Evolutionary conservation across 495 filamentous ascomycete genomes (phyloP), one percentile per base, ranked within the genome.

Genomic region (Lophium mytilinum): DNA sequence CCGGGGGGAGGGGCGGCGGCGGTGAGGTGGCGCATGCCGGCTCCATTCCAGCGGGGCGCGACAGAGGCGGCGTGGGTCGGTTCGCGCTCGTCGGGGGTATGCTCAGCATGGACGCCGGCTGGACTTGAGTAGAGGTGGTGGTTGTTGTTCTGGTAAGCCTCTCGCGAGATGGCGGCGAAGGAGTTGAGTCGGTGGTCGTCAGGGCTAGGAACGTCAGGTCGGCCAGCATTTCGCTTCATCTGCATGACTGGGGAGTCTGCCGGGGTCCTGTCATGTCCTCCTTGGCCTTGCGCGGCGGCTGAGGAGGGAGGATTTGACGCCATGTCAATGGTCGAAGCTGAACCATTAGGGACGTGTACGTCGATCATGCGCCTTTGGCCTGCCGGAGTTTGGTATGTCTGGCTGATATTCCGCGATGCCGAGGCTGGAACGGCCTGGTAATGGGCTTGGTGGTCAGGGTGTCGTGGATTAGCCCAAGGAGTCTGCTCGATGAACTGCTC

Each of bases 401-500:
- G 73, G 40, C 64, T 68, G 12, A 62, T 53, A 24, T 57, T 39
- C 14, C 64, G 54, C 30, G 68, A 57, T 21, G 62, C 40, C 17
- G 50, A 56, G 3, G 56, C 12, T 30, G 53, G 30, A 19, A 54
- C 39, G 11, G 50, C 50, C n/a, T 45, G 53, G 24, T 63, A 66
- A 40, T 62, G 53, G 6, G 52, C 24, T 21, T 68, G 63, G n/a
- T 68, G 60, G 14, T 83, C 82, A 0, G 89, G 87, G 65, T 94
- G 88, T 57, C 90, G 87, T 12, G 88, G 86, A 68, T 93, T 93
- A 30, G 88, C 87, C 89, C 89, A 95, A 0, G 88, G 85, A 1
- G 85, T 92, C 58, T 87, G 82, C 52, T 90, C 86, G 50, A 91
- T 77, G 60, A 90, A 92, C 47, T 86, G 83, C 67, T 91, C 88